A percentile compares a stretch with the other conserved stretches of the same genome.
These are phyloP conservation scores for Phytophthora hibernalis DNA, from an alignment of 352 stramenopile species.

Conservation along the genomic window DNA sequence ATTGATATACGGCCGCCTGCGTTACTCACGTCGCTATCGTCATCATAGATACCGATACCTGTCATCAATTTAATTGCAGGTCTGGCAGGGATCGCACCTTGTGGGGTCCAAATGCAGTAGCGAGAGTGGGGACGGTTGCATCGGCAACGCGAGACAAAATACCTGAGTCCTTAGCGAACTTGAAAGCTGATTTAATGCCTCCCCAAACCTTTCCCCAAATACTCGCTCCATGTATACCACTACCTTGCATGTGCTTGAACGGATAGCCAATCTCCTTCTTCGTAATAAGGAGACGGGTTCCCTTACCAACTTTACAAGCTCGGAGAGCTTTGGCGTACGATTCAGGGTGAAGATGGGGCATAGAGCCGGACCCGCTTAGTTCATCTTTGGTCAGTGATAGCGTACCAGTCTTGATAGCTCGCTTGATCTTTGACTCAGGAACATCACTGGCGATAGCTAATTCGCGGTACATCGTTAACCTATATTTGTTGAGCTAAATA, in stretches of 20 bases:
- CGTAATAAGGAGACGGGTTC: neutral
- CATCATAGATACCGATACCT: conserved; percentile 1
- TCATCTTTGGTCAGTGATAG: conserved; percentile 9
- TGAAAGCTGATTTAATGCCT: conserved; percentile 16
- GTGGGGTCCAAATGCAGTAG: neutral
- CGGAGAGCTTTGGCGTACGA: neutral
- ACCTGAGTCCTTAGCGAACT: too few relatives aligned
- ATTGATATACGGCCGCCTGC: neutral
- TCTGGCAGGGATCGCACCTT: conserved; percentile 1
- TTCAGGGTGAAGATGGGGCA: conserved; percentile 7
- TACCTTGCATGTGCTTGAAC: neutral
- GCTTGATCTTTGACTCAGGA: conserved; percentile 4
- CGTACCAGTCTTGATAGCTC: conserved; percentile 6
- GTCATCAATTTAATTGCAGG: conserved; percentile 3
- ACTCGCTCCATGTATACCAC: conserved; percentile 1
- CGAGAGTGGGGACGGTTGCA: neutral
- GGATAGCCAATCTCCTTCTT: conserved; percentile 10
- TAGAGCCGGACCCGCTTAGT: neutral
- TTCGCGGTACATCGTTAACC: too few relatives aligned
- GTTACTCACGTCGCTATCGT: conserved; percentile 2
- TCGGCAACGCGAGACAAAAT: neutral
- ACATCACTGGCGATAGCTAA: too few relatives aligned
- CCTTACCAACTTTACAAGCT: neutral
- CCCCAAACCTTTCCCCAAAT: conserved; percentile 12
- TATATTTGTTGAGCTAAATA: too few relatives aligned